Evolutionary conservation across 805 yeast species (phyloP).

Genomic region (Lipomyces mesembrius): DNA sequence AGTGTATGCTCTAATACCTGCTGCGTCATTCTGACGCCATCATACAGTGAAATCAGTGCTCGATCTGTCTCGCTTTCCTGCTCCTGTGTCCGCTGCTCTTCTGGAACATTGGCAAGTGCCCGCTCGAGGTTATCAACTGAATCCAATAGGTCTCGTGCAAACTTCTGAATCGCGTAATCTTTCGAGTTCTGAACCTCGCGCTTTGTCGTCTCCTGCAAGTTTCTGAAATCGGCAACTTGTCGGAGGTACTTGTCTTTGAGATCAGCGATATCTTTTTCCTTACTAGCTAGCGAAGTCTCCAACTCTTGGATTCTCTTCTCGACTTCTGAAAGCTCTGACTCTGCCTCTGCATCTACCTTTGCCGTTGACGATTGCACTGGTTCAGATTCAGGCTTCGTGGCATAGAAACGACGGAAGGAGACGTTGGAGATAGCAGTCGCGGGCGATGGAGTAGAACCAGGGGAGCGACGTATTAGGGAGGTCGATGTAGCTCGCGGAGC

Average conservation of each 20-base stretch:
- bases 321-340: constrained; percentile 34
- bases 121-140: constrained; percentile 89
- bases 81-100: constrained; percentile 38
- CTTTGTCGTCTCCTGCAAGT: constrained; percentile 86
- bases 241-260: constrained; percentile 82
- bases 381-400: constrained; percentile 2
- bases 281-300: constrained; percentile 59
- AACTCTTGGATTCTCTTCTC: constrained; percentile 43
- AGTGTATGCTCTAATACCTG: constrained; percentile 84
- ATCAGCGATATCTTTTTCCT: constrained; percentile 68
- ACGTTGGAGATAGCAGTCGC: not conserved
- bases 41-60: constrained; percentile 75
- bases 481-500: not conserved
- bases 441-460: not conserved
- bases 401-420: not conserved
- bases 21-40: constrained; percentile 90
- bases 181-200: constrained; percentile 83
- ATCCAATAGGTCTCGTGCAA: constrained; percentile 86
- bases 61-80: constrained; percentile 56
- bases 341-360: constrained; percentile 39
- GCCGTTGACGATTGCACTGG: constrained; percentile 2
- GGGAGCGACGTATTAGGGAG: not conserved
- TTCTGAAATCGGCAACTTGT: constrained; percentile 89
- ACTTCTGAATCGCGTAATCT: constrained; percentile 89
- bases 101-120: constrained; percentile 69